Conservation (phyloP, 2,329 filamentous ascomycete species). For the Simplicillium aogashimaense region DNA sequence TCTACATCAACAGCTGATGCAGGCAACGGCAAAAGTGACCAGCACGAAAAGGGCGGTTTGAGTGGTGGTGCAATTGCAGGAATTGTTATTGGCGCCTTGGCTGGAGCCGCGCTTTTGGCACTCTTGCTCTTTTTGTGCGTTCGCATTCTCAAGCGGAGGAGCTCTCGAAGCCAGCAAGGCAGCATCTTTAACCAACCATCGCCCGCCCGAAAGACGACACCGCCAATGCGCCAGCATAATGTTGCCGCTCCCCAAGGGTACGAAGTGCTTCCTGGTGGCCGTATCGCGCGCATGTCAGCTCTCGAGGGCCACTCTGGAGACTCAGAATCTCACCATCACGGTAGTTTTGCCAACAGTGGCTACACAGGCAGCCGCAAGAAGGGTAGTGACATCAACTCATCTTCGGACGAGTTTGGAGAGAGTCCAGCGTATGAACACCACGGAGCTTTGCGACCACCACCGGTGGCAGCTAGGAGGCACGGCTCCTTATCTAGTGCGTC, state of each 20-base stretch:
- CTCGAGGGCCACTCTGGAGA: conserved; percentile 65
- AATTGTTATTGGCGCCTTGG: conserved; percentile 72
- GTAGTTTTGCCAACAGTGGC: conserved; percentile 18
- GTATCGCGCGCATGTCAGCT: conserved; percentile 93
- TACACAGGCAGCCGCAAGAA: conserved; percentile 31
- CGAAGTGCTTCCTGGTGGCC: conserved; percentile 72
- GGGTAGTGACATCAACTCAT: conserved; percentile 47
- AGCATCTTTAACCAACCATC: conserved; percentile 87
- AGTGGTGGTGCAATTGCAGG: conserved; percentile 87
- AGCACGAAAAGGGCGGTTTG: conserved; percentile 30
- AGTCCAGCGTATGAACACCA: conserved; percentile 59
- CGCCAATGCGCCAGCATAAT: conserved; percentile 22
- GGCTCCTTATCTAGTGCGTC: conserved; percentile 88
- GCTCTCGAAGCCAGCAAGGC: conserved; percentile 49
- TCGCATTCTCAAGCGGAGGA: conserved; percentile 6
- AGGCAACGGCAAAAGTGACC: conserved; percentile 12
- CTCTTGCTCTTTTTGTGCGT: conserved; percentile 61
- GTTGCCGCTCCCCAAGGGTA: conserved; percentile 41
- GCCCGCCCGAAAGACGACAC: conserved; percentile 46
- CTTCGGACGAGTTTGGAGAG: conserved; percentile 61
- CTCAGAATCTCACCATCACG: conserved; percentile 44
- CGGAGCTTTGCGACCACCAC: conserved; percentile 48
- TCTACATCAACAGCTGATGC: conserved; percentile 17
- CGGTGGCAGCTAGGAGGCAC: conserved; percentile 54
- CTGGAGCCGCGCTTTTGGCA: conserved; percentile 59